Percentiles rank a stretch among this genome's conserved stretches.
Conservation (phyloP, 306 rosid species). For the Sicyos edulis region DNA sequence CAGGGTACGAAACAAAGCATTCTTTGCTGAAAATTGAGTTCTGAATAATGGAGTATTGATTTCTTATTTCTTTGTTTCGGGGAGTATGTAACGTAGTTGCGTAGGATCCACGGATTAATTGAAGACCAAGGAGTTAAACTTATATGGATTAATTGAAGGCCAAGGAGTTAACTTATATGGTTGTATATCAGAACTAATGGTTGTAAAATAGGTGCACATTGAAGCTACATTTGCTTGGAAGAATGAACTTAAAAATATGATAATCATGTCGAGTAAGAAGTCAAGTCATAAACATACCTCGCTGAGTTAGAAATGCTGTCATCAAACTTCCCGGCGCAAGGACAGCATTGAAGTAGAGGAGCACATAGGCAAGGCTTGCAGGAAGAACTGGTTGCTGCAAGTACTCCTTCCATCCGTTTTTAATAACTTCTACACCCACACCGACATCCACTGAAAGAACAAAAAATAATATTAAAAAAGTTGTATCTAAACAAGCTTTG, state of each 20-base stretch:
- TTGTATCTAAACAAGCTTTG: background rate
- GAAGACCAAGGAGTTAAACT: background rate
- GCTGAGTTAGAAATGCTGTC: constrained; percentile 89
- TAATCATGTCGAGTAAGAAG: background rate
- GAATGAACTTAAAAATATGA: background rate
- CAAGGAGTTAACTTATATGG: no score
- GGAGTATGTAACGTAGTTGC: no score
- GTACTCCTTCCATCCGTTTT: constrained; percentile 89
- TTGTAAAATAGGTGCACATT: background rate
- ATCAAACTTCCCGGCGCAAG: constrained; percentile 96
- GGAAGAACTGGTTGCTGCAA: constrained; percentile 90
- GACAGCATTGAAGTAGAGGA: constrained; percentile 76
- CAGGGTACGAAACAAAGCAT: no score
- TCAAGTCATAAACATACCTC: constrained; percentile 36
- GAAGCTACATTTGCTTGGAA: background rate
- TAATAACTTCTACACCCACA: constrained; percentile 70
- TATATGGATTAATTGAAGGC: background rate
- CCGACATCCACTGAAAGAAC: constrained; percentile 53
- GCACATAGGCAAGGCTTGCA: constrained; percentile 86
- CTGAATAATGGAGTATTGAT: no score
- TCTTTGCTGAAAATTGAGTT: no score
- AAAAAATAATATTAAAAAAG: constrained; percentile 25
- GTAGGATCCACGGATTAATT: background rate
- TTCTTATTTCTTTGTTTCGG: no score
- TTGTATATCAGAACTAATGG: background rate